Percentiles rank a stretch among this genome's conserved stretches.
These are phyloP conservation scores for Tubosaeta brunneosetosa DNA, from an alignment of 768 basidiomycete species.

Conservation along the genomic window DNA sequence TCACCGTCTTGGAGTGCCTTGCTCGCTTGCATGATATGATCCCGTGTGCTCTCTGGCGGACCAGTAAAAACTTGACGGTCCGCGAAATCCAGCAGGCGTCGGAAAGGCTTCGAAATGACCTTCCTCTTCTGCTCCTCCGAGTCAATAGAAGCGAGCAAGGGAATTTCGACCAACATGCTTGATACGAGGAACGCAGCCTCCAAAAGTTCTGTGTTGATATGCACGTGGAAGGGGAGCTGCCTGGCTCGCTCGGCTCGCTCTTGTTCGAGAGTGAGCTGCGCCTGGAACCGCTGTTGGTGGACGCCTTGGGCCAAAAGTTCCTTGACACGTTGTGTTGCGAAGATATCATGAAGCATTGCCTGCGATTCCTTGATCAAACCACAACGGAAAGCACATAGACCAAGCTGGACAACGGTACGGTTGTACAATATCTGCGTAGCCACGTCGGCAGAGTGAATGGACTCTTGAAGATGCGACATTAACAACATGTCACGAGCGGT, in stretches of 20 bases:
- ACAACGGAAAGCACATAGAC: constrained; percentile 92
- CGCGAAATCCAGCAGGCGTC: constrained; percentile 90
- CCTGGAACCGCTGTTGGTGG: constrained; percentile 85
- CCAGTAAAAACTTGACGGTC: constrained; percentile 98
- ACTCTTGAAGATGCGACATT: constrained; percentile 98
- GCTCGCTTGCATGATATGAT: constrained; percentile 99
- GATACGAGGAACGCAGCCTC: constrained; percentile 98
- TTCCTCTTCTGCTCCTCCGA: constrained; percentile 92
- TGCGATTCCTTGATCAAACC: constrained; percentile 95
- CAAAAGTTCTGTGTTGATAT: constrained; percentile 96
- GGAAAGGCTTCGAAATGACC: constrained; percentile 94
- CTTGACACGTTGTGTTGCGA: constrained; percentile 93
- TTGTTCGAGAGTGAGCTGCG: constrained; percentile 82
- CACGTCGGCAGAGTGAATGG: constrained; percentile 93
- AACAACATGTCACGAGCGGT: constrained; percentile 96
- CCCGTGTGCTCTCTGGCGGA: constrained; percentile 96
- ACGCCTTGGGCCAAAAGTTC: constrained; percentile 96
- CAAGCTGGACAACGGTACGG: constrained; percentile 94
- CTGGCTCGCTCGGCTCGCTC: constrained; percentile 95
- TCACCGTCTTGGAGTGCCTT: constrained; percentile 95
- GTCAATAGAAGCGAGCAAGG: constrained; percentile 89
- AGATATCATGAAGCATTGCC: constrained; percentile 89
- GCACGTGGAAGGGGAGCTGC: constrained; percentile 98
- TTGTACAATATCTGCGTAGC: constrained; percentile 98
- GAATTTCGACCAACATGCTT: constrained; percentile 98